Percentiles rank a stretch among this genome's conserved stretches.
Evolutionary conservation across 2,329 filamentous ascomycete genomes (phyloP).

Genomic region (Ophiosphaerella narmari): DNA sequence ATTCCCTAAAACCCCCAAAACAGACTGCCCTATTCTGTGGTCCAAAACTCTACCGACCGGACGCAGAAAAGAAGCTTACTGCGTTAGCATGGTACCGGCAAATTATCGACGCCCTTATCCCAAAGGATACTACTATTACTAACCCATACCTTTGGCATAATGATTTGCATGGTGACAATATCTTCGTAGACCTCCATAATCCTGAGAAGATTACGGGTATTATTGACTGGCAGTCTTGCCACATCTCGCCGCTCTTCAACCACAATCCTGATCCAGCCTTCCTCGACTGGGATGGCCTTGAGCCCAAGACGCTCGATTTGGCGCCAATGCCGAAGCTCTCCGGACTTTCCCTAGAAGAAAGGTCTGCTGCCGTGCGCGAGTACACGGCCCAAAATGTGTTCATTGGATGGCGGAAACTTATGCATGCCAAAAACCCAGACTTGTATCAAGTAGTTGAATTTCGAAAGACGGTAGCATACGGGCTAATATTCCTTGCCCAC

Average conservation of each 20-base stretch:
- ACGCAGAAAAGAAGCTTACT: slow-evolving; percentile 12
- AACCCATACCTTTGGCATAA: slow-evolving; percentile 32
- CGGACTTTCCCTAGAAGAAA: slow-evolving; percentile 12
- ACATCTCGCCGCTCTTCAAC: slow-evolving; percentile 24
- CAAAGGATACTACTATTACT: slow-evolving; percentile 6
- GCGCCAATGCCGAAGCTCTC: slow-evolving; percentile 8
- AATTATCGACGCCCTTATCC: slow-evolving; percentile 7
- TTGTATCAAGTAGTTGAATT: slow-evolving; percentile 9
- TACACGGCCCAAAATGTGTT: slow-evolving; percentile 10
- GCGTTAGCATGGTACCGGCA: slow-evolving; percentile 7
- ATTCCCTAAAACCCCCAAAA: slow-evolving; percentile 1
- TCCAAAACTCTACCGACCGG: slow-evolving; percentile 10
- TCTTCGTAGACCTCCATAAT: slow-evolving; percentile 24
- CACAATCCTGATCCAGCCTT: slow-evolving; percentile 17
- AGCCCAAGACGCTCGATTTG: slow-evolving; percentile 11
- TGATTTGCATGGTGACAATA: slow-evolving; percentile 42
- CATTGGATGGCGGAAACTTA: slow-evolving; percentile 15
- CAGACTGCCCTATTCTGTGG: slow-evolving; percentile 11
- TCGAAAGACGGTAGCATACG: slow-evolving; percentile 8
- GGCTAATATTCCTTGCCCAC: slow-evolving; percentile 12
- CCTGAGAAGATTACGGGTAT: slow-evolving; percentile 28
- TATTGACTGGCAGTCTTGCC: slow-evolving; percentile 40
- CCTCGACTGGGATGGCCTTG: slow-evolving; percentile 14
- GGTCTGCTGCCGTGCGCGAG: slow-evolving; percentile 4
- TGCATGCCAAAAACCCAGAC: slow-evolving; percentile 8